Base-by-base conservation (phyloP, 2,329 filamentous ascomycete genomes). In the Penicillium janthinellum region DNA sequence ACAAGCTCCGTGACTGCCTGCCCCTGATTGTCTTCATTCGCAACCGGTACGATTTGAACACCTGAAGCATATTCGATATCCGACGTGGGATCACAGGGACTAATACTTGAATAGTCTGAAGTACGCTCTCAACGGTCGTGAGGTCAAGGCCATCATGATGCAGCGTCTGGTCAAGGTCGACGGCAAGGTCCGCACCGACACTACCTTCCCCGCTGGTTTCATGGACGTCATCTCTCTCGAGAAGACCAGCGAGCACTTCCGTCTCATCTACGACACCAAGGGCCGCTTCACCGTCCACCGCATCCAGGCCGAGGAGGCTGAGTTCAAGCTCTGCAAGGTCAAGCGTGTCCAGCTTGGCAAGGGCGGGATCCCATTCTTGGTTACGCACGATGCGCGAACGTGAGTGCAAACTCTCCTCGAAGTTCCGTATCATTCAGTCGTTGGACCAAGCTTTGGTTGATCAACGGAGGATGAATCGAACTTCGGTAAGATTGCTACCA, bases 301-400 rank as follows among this genome's bases (percentile, higher is more conserved):
- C 79, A 98, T 99, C 85, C 94, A 96, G 82, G 84, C 88, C 73
- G 95, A 98, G 87, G 95, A 99, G 91, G 93, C 94, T 75, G 89
- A 95, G 86, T 99, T 97, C 91, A 99, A 99, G 90, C 88, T 99
- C 76, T 93, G 93, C 87, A 99, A 98, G 88, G 95, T 99, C 86
- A 97, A 97, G 91, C 90, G 94, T 78, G 95, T 99, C 67, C 95
- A 99, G 87, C 88, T 99, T 77, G 95, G 95, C 87, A 94, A 92
- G 84, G 96, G 95, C 84, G 95, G 93, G 86, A 96, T 99, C 89
- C 95, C 95, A 96, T 99, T 96, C 93, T 97, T 98, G 92, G 95
- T 99, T 91, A 99, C 95, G 93, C 95, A 99, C 91, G 95, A 99
- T 95, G 95, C 95, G 85, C 90, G 95, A 92, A 99, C 95, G 94